Percentiles rank a stretch among this genome's conserved stretches.
Conservation (phyloP, 2,329 filamentous ascomycete genomes). For the Whalleya microplaca region DNA sequence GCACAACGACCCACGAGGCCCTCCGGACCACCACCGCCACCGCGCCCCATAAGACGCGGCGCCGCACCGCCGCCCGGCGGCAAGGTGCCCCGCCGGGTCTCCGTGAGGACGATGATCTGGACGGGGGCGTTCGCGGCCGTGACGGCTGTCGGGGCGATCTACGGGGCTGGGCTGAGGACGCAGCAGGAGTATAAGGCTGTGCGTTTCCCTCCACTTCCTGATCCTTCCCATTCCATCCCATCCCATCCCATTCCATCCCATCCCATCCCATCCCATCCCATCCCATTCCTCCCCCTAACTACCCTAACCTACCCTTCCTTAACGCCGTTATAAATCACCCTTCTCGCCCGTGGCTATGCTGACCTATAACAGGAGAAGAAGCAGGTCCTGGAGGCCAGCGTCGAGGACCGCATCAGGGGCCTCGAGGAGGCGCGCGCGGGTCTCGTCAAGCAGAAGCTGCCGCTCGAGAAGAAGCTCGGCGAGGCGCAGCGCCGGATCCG, state of each 20-base stretch:
- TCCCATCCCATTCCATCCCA: background rate
- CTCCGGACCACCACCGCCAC: conserved; percentile 5
- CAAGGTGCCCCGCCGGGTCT: conserved; percentile 7
- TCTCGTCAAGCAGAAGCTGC: conserved; percentile 43
- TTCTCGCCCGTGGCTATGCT: no score
- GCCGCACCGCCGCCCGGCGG: conserved; percentile 4
- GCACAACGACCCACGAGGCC: background rate
- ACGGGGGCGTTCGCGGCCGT: conserved; percentile 52
- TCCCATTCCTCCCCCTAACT: no score
- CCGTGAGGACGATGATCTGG: conserved; percentile 32
- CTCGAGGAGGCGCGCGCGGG: conserved; percentile 47
- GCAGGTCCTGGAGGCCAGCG: conserved; percentile 43
- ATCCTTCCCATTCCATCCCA: background rate
- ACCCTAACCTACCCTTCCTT: no score
- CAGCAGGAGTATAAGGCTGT: conserved; percentile 52
- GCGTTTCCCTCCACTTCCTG: conserved; percentile 6
- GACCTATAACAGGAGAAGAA: conserved; percentile 33
- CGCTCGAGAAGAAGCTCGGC: conserved; percentile 48
- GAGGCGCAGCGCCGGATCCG: conserved; percentile 44
- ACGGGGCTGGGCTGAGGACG: conserved; percentile 54
- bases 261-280: background rate
- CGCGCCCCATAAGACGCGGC: conserved; percentile 12
- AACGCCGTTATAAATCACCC: no score
- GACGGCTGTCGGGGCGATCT: conserved; percentile 50
- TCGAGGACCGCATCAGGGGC: conserved; percentile 49